Percentiles rank a stretch among this genome's conserved stretches.
phyloP scores from a whole-genome alignment of 371 early-diverging fungal genomes.

The Mortierella sp. region DNA sequence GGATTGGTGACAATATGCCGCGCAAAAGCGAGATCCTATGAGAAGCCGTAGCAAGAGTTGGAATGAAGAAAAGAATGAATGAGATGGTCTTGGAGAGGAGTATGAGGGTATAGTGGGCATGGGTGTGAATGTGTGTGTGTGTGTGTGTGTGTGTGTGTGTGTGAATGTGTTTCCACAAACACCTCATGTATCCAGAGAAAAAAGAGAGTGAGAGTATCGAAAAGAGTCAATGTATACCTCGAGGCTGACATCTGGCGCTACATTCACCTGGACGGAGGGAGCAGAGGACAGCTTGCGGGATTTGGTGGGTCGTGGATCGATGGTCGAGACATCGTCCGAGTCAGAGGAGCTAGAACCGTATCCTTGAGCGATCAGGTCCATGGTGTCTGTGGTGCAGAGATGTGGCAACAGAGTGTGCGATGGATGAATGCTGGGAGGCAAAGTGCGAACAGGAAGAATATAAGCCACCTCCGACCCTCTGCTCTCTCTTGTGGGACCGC shows the following conservation, averaged over 20 bases:
- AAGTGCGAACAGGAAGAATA: no score
- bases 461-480: no score
- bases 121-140: no score
- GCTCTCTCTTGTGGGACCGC: not conserved
- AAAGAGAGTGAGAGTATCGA: no score
- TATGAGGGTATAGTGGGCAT: no score
- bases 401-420: not conserved
- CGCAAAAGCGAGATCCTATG: slow-evolving; percentile 56
- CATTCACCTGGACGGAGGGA: slow-evolving; percentile 56
- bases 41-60: slow-evolving; percentile 2
- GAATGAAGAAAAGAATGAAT: not conserved
- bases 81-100: no score
- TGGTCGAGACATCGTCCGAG: slow-evolving; percentile 55
- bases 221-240: slow-evolving; percentile 60
- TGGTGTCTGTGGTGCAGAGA: slow-evolving; percentile 5
- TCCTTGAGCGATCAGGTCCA: slow-evolving; percentile 51
- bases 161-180: no score
- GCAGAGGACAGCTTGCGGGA: slow-evolving; percentile 21
- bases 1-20: slow-evolving; percentile 67
- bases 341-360: slow-evolving; percentile 67
- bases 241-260: slow-evolving; percentile 80
- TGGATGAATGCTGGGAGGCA: not conserved
- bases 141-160: no score
- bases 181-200: no score
- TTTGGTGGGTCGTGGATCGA: slow-evolving; percentile 10